Evolutionary conservation across 2,329 filamentous ascomycete genomes (phyloP), one percentile per base, ranked within the genome.

Genomic region (Verticillium zaregamsianum): DNA sequence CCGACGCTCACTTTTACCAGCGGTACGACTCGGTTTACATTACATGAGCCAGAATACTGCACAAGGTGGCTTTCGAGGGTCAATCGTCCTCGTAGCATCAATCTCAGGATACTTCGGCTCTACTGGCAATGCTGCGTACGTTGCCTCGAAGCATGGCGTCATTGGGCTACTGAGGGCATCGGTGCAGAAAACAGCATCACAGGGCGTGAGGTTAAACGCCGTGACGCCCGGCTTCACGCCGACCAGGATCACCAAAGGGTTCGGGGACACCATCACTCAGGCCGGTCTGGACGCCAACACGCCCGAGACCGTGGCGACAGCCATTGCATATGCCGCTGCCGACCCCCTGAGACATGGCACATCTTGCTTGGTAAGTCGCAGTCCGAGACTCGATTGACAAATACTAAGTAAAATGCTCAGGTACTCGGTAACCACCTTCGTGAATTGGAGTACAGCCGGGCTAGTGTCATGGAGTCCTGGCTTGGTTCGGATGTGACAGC

Each of bases 81-180:
- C 65, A 32, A 55, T 67, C 2, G 63, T 66, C 20, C 25, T 67
- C 8, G 57, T 66, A 1, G 55, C 63, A 1, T 68, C 65, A 2
- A 68, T 62, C 0, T 68, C 66, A 5, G 66, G 66, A 1, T 68
- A 68, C 57, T 64, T 66, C 61, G 66, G 66, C 15, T 59, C 57
- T 14, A 68, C 65, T 1, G 66, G 59, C 20, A 61, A 64, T 6
- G 62, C 60, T 5, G 59, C 62, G 2, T 68, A 68, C 55, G 57
- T 68, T 14, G 59, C 65, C 2, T 68, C 66, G 2, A 68, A 68
- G 45, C 66, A 68, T 25, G 66, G 65, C 0, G 63, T 68, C 15
- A 59, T 61, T 12, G 66, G 66, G 1, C 63, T 68, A 0, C 52
- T 68, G 3, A 56, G 66, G 14, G 33, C 57, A 40, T 40, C 57